Conservation (phyloP, 768 basidiomycete genomes). For the Lactarius pseudohatsudake region DNA sequence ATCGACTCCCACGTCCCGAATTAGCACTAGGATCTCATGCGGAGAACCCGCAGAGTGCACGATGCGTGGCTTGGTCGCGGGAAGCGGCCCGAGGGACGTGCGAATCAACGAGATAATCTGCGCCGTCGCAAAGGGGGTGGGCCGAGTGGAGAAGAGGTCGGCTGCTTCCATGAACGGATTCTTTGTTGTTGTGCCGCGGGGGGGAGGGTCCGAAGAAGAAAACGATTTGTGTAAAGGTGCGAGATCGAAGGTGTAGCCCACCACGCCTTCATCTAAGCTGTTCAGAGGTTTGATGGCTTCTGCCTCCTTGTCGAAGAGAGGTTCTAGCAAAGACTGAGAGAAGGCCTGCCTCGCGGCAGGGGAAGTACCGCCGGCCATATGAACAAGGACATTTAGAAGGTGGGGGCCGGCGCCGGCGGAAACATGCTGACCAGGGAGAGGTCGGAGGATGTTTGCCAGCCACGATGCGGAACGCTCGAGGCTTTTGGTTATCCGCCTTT, state of each 20-base stretch:
- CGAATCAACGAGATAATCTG: constrained; percentile 47
- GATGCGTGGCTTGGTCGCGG: constrained; percentile 60
- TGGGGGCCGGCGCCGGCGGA: constrained; percentile 20
- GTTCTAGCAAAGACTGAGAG: constrained; percentile 54
- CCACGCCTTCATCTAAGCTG: constrained; percentile 64
- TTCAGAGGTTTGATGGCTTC: constrained; percentile 50
- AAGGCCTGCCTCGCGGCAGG: constrained; percentile 63
- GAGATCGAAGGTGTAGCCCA: constrained; percentile 73
- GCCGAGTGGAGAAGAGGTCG: constrained; percentile 15
- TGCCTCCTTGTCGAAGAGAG: constrained; percentile 54
- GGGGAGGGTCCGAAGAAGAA: constrained; percentile 8
- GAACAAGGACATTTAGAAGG: constrained; percentile 57
- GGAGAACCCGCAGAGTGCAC: constrained; percentile 56
- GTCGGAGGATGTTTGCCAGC: constrained; percentile 55
- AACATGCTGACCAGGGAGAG: constrained; percentile 26
- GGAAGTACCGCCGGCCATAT: constrained; percentile 64
- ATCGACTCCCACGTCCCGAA: constrained; percentile 68
- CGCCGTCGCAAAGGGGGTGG: constrained; percentile 8
- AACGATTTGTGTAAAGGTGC: constrained; percentile 45
- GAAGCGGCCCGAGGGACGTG: constrained; percentile 58
- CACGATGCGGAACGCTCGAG: constrained; percentile 68
- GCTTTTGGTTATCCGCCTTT: constrained; percentile 75
- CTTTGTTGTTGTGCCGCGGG: background rate
- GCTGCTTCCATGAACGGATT: background rate
- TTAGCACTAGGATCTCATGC: constrained; percentile 70